phyloP scores from a whole-genome alignment of 2,329 filamentous ascomycete genomes.

The Pseudocercospora macadamiae region DNA sequence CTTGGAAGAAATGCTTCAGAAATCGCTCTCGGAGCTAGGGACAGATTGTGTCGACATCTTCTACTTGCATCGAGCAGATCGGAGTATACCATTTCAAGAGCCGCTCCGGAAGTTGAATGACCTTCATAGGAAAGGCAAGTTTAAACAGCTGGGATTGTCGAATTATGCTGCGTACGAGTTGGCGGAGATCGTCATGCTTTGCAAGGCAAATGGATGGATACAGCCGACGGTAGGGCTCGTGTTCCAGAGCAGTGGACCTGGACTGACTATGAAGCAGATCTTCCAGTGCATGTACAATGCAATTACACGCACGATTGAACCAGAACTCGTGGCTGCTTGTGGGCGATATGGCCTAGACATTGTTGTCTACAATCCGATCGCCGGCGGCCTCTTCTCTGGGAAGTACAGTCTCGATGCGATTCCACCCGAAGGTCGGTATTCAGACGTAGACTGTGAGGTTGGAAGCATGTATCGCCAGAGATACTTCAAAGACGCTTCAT shows the following conservation, averaged over 20 bases:
- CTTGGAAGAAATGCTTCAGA: neutral
- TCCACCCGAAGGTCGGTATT: constrained; percentile 45
- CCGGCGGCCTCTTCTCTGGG: constrained; percentile 51
- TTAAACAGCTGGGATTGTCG: constrained; percentile 73
- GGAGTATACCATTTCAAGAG: constrained; percentile 68
- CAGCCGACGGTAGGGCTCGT: constrained; percentile 34
- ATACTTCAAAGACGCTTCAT: constrained; percentile 49
- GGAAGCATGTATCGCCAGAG: constrained; percentile 49
- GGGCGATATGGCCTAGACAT: constrained; percentile 48
- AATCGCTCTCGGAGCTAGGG: constrained; percentile 57
- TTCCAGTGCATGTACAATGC: constrained; percentile 53
- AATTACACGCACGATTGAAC: constrained; percentile 44
- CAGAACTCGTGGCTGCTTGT: constrained; percentile 48
- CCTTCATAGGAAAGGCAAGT: constrained; percentile 81
- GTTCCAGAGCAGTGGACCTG: no score
- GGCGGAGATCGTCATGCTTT: constrained; percentile 76
- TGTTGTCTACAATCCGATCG: constrained; percentile 49
- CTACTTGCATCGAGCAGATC: constrained; percentile 68
- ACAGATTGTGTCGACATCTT: constrained; percentile 75
- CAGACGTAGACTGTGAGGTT: constrained; percentile 48
- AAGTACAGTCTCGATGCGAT: constrained; percentile 44
- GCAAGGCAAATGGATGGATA: constrained; percentile 61
- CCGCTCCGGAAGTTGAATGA: constrained; percentile 76
- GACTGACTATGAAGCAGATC: no score
- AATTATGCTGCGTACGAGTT: constrained; percentile 87